Evolutionary conservation across 176 grass and related monocot species (phyloP).

Genomic region (Oryza brachyantha): DNA sequence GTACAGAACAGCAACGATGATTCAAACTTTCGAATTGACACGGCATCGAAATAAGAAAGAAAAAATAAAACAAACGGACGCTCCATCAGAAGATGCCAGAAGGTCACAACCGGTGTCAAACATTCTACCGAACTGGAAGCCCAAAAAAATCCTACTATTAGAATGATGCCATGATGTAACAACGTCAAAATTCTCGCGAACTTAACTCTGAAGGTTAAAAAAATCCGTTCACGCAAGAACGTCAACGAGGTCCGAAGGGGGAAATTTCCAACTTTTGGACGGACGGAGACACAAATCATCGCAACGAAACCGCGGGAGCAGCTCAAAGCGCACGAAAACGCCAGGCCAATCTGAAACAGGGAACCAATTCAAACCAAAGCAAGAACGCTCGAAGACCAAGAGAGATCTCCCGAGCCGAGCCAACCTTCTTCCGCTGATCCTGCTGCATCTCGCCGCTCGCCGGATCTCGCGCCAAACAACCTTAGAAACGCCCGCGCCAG

Average conservation of each 20-base stretch:
- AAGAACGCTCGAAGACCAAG: slow-evolving; percentile 16
- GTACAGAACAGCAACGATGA: background rate
- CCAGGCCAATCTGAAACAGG: background rate
- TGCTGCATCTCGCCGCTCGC: slow-evolving; percentile 67
- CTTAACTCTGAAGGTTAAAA: background rate
- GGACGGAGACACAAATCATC: slow-evolving; percentile 24
- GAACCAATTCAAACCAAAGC: background rate
- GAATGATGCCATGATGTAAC: background rate
- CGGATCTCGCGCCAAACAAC: slow-evolving; percentile 49
- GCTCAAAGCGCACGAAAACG: background rate
- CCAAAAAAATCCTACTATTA: background rate
- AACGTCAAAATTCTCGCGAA: background rate
- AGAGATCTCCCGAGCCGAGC: slow-evolving; percentile 36
- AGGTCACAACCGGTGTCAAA: background rate
- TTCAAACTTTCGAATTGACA: slow-evolving; percentile 38
- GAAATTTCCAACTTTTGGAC: background rate
- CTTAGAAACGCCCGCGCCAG: slow-evolving; percentile 14
- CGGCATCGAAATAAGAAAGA: slow-evolving; percentile 8
- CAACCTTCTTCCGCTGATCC: slow-evolving; percentile 91
- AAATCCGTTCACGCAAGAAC: background rate
- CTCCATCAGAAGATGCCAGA: background rate
- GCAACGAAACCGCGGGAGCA: background rate
- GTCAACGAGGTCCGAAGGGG: background rate
- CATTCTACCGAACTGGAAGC: background rate
- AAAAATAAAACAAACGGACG: background rate